Conservation (phyloP, 2,329 filamentous ascomycete genomes). For the Didymella sp. region DNA sequence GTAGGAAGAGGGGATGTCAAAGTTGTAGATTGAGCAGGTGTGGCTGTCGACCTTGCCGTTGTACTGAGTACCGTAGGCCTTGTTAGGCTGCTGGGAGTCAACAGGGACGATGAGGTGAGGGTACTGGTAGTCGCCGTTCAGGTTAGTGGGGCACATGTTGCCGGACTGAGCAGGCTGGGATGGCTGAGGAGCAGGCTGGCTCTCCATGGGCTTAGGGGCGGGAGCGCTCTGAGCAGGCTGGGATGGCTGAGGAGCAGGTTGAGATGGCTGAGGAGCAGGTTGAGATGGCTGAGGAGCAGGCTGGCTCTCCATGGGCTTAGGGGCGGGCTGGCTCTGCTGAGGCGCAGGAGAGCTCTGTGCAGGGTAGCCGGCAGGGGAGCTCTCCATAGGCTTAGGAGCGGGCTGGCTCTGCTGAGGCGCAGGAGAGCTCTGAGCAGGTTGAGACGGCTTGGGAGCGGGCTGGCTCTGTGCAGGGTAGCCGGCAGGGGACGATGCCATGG, state of each 20-base stretch:
- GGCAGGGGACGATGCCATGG: not conserved
- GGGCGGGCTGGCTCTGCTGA: not conserved
- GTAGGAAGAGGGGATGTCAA: constrained; percentile 65
- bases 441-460: not conserved
- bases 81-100: constrained; percentile 61
- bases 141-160: constrained; percentile 30
- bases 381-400: no score
- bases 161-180: constrained; percentile 11
- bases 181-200: constrained; percentile 2
- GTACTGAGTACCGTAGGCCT: constrained; percentile 60
- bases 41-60: constrained; percentile 55
- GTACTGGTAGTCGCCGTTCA: constrained; percentile 49
- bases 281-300: no score
- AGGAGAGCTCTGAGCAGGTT: no score
- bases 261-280: not conserved
- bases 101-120: constrained; percentile 70
- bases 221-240: constrained; percentile 1
- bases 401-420: no score
- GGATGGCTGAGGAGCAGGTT: not conserved
- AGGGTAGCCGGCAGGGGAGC: not conserved
- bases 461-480: not conserved
- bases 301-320: not conserved
- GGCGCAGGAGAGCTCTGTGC: not conserved
- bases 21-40: constrained; percentile 71
- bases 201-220: constrained; percentile 3